Evolutionary conservation across 148 eudicot genomes (phyloP), one percentile per base, ranked within the genome.

Genomic region (Spergularia marina): DNA sequence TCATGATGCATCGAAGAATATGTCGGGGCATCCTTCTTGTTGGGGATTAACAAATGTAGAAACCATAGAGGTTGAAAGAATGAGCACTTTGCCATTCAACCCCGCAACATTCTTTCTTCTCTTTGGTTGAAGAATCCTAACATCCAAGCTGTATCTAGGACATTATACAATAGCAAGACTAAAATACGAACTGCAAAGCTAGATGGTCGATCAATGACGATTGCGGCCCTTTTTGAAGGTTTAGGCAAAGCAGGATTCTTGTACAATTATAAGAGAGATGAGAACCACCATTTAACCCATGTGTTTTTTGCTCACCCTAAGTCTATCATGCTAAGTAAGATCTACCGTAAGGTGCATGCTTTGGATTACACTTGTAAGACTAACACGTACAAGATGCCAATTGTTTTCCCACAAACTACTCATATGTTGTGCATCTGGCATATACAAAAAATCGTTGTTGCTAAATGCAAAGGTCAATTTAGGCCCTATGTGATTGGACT

Each of bases 401-500:
- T 23, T 23, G 25, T 23, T 23, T 70, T 70, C 23, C 73, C 73
- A 1, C 25, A 23, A 20, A 52, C 73, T 52, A 4, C 54, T 49
- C 71, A 68, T 68, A 6, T 68, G 8, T 68, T 68, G 18, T 70
- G 59, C 56, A 54, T 70, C 3, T 70, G 73, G n/a, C 73, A 70
- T 59, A 70, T 52, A 20, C 40, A 70, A 15, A 52, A 70, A 70
- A 70, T 52, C 53, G 20, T 70, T 0, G 20, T 18, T 4, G 30
- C 59, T 52, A 70, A 53, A 17, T 70, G 73, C 53, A 70, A 70
- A 52, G 13, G 18, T 5, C 53, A 70, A 30, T 70, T 70, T 10
- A n/a, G n/a, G n/a, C n/a, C n/a, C n/a, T n/a, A n/a, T n/a, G n/a
- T n/a, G n/a, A n/a, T n/a, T n/a, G n/a, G n/a, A n/a, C n/a, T n/a